Evolutionary conservation across 2,329 filamentous ascomycete genomes (phyloP), one percentile per base, ranked within the genome.

Genomic region (Tolypocladium amazonense): DNA sequence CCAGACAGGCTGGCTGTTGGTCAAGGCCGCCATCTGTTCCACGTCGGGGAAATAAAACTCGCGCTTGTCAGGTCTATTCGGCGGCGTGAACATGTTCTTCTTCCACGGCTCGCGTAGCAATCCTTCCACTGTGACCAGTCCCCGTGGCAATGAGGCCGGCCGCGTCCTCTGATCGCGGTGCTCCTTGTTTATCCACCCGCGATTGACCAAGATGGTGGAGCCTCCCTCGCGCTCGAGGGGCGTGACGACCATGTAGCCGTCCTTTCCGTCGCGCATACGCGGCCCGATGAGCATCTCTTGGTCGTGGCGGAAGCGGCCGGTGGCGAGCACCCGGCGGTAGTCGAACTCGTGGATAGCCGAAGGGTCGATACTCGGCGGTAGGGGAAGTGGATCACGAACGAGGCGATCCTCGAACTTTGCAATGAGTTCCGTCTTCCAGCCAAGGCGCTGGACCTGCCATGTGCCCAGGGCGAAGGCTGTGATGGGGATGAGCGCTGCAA

Each of bases 21-120:
- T 87, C 71, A 91, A 75, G 62, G 79, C 80, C 1, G 94, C 94
- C 94, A 99, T 99, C 79, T 97, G 85, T 67, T 82, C 75, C 30
- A 99, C 90, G 73, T 96, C 93, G 0, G 94, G 93, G 70, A 99
- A 99, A 76, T 96, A 96, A 72, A 95, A 99, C 73, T 92, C 87
- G 61, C 88, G 85, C 70, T 86, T 86, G 66, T 92, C 87, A 0
- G 93, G 93, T 66, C 85, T 80, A 68, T 99, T 99, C 0, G 89
- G 86, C 0, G 94, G 94, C 59, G 94, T 99, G 73, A 99, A 99
- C 83, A 92, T 88, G 73, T 99, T 99, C 81, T 93, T 96, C 82
- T 96, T 94, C 84, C 90, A 96, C 11, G 93, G 93, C 76, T 94
- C 86, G 61, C 94, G 77, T 71, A 99, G 72, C 71, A 99, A 69